Percentiles rank a stretch among this genome's conserved stretches.
These are phyloP conservation scores for Rhynchospora breviuscula DNA, from an alignment of 176 grass and related monocot genomes.

Conservation along the genomic window DNA sequence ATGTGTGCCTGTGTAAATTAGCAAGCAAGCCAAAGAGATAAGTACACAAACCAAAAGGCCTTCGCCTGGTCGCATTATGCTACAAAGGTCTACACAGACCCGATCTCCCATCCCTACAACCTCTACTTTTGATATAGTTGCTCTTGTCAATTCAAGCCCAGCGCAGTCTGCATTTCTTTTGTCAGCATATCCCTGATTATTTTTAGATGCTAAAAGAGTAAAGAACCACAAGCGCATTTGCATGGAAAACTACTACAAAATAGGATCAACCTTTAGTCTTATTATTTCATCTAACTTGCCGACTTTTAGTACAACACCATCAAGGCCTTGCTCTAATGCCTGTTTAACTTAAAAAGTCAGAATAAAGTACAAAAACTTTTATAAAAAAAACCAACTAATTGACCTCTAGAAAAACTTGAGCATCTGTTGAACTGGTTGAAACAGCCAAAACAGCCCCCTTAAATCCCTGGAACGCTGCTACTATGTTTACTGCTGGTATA, in stretches of 20 bases:
- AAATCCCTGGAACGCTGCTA: constrained; percentile 76
- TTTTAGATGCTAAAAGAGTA: no score
- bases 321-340: constrained; percentile 91
- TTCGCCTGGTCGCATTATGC: constrained; percentile 83
- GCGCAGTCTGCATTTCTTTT: constrained; percentile 67
- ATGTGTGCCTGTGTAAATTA: background rate
- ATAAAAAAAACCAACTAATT: constrained; percentile 13
- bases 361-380: background rate
- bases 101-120: constrained; percentile 88
- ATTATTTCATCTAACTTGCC: constrained; percentile 66
- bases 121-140: constrained; percentile 61
- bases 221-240: no score
- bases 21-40: background rate
- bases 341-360: constrained; percentile 30
- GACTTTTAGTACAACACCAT: constrained; percentile 82
- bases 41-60: constrained; percentile 81
- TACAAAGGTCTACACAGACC: constrained; percentile 97
- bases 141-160: constrained; percentile 59
- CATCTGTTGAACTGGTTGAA: constrained; percentile 66
- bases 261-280: constrained; percentile 83
- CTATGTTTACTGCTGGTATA: constrained; percentile 94
- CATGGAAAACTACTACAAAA: no score
- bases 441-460: constrained; percentile 62
- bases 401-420: constrained; percentile 96
- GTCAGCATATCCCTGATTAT: constrained; percentile 90